phyloP scores from a whole-genome alignment of 2,329 filamentous ascomycete species.

The Xylaria sp. region DNA sequence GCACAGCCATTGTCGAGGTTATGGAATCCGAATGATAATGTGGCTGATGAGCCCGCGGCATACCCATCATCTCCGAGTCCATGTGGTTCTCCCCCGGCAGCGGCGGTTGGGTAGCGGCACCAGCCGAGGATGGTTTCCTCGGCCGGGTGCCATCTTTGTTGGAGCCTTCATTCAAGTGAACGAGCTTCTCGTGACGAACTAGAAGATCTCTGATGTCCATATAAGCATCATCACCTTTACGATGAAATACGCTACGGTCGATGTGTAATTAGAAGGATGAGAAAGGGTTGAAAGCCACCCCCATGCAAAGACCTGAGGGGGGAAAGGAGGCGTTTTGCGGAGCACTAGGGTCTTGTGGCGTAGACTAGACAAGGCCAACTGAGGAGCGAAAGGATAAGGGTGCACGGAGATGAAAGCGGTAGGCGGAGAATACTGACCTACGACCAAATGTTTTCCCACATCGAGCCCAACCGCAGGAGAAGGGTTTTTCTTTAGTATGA shows the following conservation, averaged over 20 bases:
- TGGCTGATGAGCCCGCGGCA: conserved; percentile 46
- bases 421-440: conserved; percentile 54
- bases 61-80: conserved; percentile 53
- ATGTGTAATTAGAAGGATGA: conserved; percentile 28
- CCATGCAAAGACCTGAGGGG: conserved; percentile 26
- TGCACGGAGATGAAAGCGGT: conserved; percentile 28
- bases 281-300: conserved; percentile 15
- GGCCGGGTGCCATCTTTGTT: conserved; percentile 59
- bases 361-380: conserved; percentile 24
- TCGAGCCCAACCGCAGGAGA: conserved; percentile 62
- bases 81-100: conserved; percentile 55
- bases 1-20: conserved; percentile 44
- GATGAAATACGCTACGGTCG: conserved; percentile 23
- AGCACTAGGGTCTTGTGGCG: conserved; percentile 22
- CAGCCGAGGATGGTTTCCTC: conserved; percentile 58
- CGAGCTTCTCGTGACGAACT: conserved; percentile 68
- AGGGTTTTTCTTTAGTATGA: conserved; percentile 70
- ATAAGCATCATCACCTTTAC: conserved; percentile 52
- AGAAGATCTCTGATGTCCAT: conserved; percentile 70
- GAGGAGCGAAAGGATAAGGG: conserved; percentile 26
- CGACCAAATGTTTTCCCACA: conserved; percentile 68
- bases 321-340: conserved; percentile 31
- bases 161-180: conserved; percentile 64
- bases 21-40: conserved; percentile 51
- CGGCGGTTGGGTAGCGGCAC: conserved; percentile 48